These are phyloP conservation scores for Earliella scabrosa DNA, from an alignment of 1,284 basidiomycete genomes.

Conservation along the genomic window DNA sequence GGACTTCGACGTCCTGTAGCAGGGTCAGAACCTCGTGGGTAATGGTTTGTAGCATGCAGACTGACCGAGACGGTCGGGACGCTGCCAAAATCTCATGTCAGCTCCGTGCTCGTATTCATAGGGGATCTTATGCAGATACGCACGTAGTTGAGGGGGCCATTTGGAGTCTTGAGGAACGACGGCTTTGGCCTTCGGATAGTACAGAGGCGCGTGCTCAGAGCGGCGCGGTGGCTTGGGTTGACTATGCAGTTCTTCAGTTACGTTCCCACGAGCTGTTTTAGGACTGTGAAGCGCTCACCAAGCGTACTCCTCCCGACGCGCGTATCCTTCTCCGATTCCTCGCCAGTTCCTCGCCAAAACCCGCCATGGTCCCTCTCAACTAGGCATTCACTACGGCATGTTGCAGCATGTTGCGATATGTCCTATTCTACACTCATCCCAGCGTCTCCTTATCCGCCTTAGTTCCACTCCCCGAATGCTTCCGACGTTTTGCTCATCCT, in stretches of 20 bases:
- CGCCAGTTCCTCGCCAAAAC: not conserved
- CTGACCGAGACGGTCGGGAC: slow-evolving; percentile 76
- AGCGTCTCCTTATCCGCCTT: not conserved
- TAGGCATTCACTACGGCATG: not conserved
- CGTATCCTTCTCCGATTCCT: too few species aligned
- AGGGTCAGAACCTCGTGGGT: slow-evolving; percentile 11
- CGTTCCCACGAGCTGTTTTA: slow-evolving; percentile 29
- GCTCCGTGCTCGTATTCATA: too few species aligned
- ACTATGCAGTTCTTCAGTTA: slow-evolving; percentile 34
- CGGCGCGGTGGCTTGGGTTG: slow-evolving; percentile 30
- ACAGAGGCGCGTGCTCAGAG: slow-evolving; percentile 23
- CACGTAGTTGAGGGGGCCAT: slow-evolving; percentile 42
- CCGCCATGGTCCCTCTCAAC: not conserved
- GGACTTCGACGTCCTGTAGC: slow-evolving; percentile 85
- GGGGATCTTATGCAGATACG: too few species aligned
- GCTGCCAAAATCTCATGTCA: slow-evolving; percentile 36
- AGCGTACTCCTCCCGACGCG: too few species aligned
- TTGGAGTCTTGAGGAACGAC: slow-evolving; percentile 39
- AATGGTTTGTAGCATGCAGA: slow-evolving; percentile 18
- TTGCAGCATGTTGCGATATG: not conserved
- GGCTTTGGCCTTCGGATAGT: slow-evolving; percentile 29
- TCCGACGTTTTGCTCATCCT: too few species aligned
- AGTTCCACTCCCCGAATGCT: too few species aligned
- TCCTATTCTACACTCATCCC: not conserved
- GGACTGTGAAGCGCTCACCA: too few species aligned